Conservation (phyloP, 2,329 filamentous ascomycete species). For the Gnomoniopsis sp. region DNA sequence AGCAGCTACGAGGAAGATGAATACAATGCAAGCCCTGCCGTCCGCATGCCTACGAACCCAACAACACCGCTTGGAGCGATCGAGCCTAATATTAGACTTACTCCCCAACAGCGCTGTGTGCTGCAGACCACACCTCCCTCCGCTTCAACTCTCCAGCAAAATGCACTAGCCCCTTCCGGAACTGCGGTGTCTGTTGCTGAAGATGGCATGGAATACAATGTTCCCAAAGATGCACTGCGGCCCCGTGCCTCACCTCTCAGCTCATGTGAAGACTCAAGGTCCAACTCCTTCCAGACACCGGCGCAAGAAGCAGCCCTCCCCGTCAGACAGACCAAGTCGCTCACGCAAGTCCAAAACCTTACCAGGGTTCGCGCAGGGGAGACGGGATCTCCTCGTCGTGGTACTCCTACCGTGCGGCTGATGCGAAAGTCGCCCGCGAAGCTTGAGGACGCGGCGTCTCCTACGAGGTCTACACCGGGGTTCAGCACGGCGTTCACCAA, state of each 20-base stretch:
- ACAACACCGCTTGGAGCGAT: constrained; percentile 20
- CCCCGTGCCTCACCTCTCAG: neutral
- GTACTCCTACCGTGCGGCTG: constrained; percentile 12
- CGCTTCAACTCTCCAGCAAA: constrained; percentile 12
- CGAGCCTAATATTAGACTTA: constrained; percentile 24
- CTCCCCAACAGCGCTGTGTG: constrained; percentile 18
- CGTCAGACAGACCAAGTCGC: constrained; percentile 3
- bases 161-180: neutral
- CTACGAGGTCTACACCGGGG: constrained; percentile 1
- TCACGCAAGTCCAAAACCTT: constrained; percentile 1
- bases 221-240: neutral
- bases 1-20: constrained; percentile 27
- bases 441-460: constrained; percentile 1
- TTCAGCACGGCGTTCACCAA: constrained; percentile 13
- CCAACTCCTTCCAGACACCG: neutral
- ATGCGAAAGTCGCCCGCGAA: constrained; percentile 10
- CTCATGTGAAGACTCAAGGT: neutral
- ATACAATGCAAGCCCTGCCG: constrained; percentile 12
- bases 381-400: constrained; percentile 10
- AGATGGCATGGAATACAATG: neutral
- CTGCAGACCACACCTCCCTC: constrained; percentile 19
- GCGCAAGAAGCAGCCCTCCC: neutral
- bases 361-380: neutral
- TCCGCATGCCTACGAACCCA: constrained; percentile 20
- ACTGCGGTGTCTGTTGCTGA: neutral